Evolutionary conservation across 148 eudicot genomes (phyloP).

Genomic region (Agrostemma githago): DNA sequence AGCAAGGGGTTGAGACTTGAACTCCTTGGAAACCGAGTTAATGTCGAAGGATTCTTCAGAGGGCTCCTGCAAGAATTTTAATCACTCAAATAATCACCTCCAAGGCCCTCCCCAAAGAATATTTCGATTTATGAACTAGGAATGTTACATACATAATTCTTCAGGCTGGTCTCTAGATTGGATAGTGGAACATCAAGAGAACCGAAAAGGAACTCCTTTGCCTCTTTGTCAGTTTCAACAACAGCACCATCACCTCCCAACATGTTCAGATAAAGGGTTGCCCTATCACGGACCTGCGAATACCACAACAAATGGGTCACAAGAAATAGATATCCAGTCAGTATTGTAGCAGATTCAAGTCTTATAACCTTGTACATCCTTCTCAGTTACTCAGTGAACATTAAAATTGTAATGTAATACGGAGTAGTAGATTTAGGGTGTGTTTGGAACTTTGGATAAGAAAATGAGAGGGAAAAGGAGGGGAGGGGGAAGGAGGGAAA

Average conservation of each 20-base stretch:
- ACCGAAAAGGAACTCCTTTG: constrained; percentile 84
- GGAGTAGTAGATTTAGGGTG: no score
- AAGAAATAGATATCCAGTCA: neutral
- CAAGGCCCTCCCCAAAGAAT: no score
- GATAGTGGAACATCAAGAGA: constrained; percentile 76
- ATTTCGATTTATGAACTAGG: no score
- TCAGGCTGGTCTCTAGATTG: constrained; percentile 86
- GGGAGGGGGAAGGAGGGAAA: no score
- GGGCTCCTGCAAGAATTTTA: constrained; percentile 48
- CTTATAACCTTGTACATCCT: neutral
- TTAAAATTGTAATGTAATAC: neutral
- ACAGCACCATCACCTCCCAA: constrained; percentile 81
- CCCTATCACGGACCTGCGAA: constrained; percentile 95
- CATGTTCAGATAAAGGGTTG: constrained; percentile 79
- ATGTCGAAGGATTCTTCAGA: constrained; percentile 86
- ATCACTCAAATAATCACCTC: constrained; percentile 13
- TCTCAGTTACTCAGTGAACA: neutral
- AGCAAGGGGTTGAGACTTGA: constrained; percentile 80
- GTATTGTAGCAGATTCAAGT: neutral
- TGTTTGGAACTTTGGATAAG: no score
- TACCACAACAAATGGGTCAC: constrained; percentile 8
- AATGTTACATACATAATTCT: constrained; percentile 67
- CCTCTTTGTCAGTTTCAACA: constrained; percentile 76
- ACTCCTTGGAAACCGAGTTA: constrained; percentile 79
- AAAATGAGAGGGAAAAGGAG: no score